A percentile compares a stretch with the other conserved stretches of the same genome.
Evolutionary conservation across 1,139 yeast species (phyloP).

Genomic region (Sugiyamaella japonica): DNA sequence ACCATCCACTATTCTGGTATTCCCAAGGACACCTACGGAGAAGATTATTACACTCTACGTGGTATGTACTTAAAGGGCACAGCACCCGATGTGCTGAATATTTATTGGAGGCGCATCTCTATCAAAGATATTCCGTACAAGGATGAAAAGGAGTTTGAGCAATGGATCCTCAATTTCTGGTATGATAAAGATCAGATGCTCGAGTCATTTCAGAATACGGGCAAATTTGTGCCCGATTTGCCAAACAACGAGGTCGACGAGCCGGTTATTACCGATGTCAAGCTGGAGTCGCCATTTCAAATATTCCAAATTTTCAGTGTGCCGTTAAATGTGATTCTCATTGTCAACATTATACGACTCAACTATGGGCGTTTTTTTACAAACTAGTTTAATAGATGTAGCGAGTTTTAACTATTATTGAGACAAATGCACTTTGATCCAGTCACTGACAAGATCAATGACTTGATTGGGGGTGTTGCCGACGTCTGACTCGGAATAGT

Average conservation of each 20-base stretch:
- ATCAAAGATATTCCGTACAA: slow-evolving; percentile 66
- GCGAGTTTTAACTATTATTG: background rate
- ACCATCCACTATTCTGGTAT: slow-evolving; percentile 83
- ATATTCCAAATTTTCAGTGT: slow-evolving; percentile 39
- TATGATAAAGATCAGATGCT: slow-evolving; percentile 69
- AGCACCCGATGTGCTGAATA: slow-evolving; percentile 66
- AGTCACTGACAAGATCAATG: slow-evolving; percentile 29
- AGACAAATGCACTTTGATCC: slow-evolving; percentile 32
- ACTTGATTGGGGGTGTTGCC: slow-evolving; percentile 40
- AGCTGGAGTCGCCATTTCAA: slow-evolving; percentile 32
- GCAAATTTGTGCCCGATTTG: slow-evolving; percentile 48
- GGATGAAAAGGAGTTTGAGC: slow-evolving; percentile 57
- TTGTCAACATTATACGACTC: slow-evolving; percentile 20
- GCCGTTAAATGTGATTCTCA: slow-evolving; percentile 34
- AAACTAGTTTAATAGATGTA: background rate
- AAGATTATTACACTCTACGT: slow-evolving; percentile 66
- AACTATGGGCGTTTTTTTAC: slow-evolving; percentile 3
- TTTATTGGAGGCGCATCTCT: slow-evolving; percentile 60
- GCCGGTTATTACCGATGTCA: slow-evolving; percentile 27
- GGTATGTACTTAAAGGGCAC: slow-evolving; percentile 65
- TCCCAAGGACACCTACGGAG: slow-evolving; percentile 64
- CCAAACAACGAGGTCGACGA: slow-evolving; percentile 19
- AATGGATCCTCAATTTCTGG: slow-evolving; percentile 82
- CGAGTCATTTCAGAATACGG: slow-evolving; percentile 58
- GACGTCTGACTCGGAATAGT: slow-evolving; percentile 37